Evolutionary conservation across 106 monocot species (phyloP).

Genomic region (Chionographis japonica): DNA sequence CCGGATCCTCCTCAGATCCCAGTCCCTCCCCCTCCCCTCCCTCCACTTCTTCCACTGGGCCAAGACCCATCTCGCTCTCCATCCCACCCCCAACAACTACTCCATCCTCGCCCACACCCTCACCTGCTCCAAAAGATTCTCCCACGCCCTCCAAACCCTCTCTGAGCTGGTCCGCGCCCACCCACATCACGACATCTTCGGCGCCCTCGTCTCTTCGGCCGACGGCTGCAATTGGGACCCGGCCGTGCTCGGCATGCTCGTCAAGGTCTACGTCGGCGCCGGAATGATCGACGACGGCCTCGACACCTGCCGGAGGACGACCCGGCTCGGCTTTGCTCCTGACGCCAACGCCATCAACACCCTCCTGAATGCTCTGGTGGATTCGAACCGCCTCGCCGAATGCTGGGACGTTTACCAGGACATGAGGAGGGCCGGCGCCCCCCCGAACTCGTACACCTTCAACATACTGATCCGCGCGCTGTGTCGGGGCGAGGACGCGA

Average conservation of each 20-base stretch:
- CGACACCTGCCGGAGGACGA: conserved; percentile 20
- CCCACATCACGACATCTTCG: too few species aligned
- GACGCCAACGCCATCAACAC: conserved; percentile 41
- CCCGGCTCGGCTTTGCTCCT: conserved; percentile 26
- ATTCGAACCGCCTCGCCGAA: conserved; percentile 1
- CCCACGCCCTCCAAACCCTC: conserved; percentile 38
- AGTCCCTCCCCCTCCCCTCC: conserved; percentile 46
- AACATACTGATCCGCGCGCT: conserved; percentile 65
- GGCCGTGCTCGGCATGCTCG: conserved; percentile 43
- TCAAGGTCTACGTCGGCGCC: conserved; percentile 35
- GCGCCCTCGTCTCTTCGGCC: conserved; percentile 7
- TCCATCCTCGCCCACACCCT: conserved; percentile 45
- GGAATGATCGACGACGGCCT: conserved; percentile 30
- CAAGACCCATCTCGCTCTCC: conserved; percentile 2
- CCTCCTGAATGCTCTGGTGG: conserved; percentile 39
- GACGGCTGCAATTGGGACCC: conserved; percentile 25
- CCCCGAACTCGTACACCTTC: conserved; percentile 61
- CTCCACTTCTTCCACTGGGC: conserved; percentile 59
- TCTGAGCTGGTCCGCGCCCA: conserved; percentile 23
- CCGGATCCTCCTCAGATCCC: conserved; percentile 38
- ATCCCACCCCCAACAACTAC: conserved; percentile 22
- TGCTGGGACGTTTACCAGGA: conserved; percentile 61
- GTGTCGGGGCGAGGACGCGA: conserved; percentile 38
- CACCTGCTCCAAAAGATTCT: conserved; percentile 34
- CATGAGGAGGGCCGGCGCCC: conserved; percentile 40